Conservation (phyloP, 768 basidiomycete genomes). For the Russula foetens region DNA sequence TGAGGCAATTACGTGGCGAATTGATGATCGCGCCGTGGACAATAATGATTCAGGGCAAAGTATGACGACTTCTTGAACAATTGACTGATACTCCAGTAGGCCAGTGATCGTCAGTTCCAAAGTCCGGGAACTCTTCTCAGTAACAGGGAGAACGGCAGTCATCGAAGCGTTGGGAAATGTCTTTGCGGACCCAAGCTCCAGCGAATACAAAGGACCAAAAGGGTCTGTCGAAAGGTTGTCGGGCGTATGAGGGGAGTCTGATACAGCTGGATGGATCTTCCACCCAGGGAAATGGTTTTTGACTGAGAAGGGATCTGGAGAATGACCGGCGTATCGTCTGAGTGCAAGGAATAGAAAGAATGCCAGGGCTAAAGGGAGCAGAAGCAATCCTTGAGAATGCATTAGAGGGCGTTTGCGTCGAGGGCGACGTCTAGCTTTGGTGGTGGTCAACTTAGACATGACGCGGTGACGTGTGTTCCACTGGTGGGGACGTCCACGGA, state of each 20-base stretch:
- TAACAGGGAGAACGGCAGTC: constrained; percentile 6
- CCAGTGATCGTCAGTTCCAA: neutral
- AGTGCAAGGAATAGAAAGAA: neutral
- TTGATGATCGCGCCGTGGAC: constrained; percentile 6
- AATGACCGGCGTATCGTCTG: neutral
- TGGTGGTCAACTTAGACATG: constrained; percentile 2
- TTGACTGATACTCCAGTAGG: neutral
- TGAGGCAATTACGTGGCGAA: constrained; percentile 7
- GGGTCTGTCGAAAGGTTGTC: neutral
- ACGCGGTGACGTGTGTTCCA: neutral
- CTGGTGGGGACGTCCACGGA: neutral
- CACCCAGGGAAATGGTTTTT: constrained; percentile 4
- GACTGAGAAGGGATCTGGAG: neutral
- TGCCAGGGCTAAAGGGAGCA: neutral
- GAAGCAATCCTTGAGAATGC: neutral
- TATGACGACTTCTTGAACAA: constrained; percentile 9
- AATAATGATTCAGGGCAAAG: constrained; percentile 17
- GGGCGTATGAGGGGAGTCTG: neutral
- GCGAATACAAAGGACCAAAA: constrained; percentile 12
- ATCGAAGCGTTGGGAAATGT: constrained; percentile 3
- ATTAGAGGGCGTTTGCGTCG: neutral
- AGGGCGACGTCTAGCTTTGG: neutral
- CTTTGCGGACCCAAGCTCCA: constrained; percentile 14
- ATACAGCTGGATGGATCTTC: neutral
- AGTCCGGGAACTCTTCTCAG: neutral